Evolutionary conservation across 202 grass and related monocot species (phyloP).

Genomic region (Carex arenaria): DNA sequence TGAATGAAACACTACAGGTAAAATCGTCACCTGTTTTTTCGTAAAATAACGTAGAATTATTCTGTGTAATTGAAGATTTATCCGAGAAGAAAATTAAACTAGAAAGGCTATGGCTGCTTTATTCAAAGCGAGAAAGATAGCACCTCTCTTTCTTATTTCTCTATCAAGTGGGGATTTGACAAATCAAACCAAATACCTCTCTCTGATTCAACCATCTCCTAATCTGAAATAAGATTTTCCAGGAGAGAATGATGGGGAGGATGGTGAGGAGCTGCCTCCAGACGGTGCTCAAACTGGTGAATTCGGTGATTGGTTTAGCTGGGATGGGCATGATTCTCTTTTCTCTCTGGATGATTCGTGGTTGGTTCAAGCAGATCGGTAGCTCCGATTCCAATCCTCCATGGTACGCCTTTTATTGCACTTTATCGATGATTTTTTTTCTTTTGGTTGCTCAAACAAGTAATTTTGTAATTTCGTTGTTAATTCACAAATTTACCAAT

Average conservation of each 20-base stretch:
- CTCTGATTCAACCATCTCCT: not conserved
- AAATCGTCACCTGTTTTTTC: not conserved
- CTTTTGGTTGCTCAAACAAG: not conserved
- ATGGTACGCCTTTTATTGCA: conserved; percentile 33
- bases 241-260: conserved; percentile 37
- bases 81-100: not conserved
- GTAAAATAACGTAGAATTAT: not conserved
- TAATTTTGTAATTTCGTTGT: not conserved
- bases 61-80: not conserved
- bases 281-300: conserved; percentile 79
- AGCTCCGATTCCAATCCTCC: conserved; percentile 31
- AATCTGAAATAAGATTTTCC: not conserved
- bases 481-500: not conserved
- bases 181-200: not conserved
- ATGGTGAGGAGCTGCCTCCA: conserved; percentile 60
- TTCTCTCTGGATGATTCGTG: conserved; percentile 91
- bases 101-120: not conserved
- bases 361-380: conserved; percentile 45
- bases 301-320: conserved; percentile 70
- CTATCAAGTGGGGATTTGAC: not conserved
- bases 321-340: conserved; percentile 97
- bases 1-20: not conserved
- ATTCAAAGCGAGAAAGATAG: not conserved
- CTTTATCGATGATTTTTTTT: not conserved
- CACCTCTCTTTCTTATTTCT: conserved; percentile 1